These are phyloP conservation scores for Nakazawaea wickerhamii DNA, from an alignment of 805 yeast species.

Conservation along the genomic window DNA sequence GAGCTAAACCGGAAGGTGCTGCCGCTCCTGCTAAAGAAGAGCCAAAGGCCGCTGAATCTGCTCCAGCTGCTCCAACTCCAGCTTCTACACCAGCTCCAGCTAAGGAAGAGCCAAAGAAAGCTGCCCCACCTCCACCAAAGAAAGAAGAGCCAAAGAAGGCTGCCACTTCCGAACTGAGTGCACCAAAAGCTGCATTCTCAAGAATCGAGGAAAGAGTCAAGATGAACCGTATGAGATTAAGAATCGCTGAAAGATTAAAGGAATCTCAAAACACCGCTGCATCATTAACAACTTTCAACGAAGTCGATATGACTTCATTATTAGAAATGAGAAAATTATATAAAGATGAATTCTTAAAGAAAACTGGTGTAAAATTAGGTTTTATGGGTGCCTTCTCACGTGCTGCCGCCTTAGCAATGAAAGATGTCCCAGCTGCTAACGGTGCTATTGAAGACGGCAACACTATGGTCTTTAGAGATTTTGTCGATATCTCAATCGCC, in stretches of 20 bases:
- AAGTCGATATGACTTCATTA: conserved; percentile 90
- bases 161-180: conserved; percentile 22
- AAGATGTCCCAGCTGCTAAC: conserved; percentile 91
- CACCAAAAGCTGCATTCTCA: conserved; percentile 49
- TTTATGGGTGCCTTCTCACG: conserved; percentile 98
- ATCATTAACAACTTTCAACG: conserved; percentile 95
- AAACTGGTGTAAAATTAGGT: conserved; percentile 91
- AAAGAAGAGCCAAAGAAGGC: conserved; percentile 19
- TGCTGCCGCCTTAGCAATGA: conserved; percentile 89
- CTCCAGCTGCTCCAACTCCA: conserved; percentile 20
- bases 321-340: conserved; percentile 93
- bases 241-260: conserved; percentile 98
- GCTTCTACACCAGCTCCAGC: conserved; percentile 21
- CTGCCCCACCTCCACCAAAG: conserved; percentile 14
- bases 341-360: conserved; percentile 94
- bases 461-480: conserved; percentile 93
- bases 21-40: conserved; percentile 29
- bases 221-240: conserved; percentile 98
- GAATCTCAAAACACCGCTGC: conserved; percentile 99
- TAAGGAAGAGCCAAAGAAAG: conserved; percentile 20
- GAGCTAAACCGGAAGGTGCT: conserved; percentile 58
- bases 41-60: conserved; percentile 23
- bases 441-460: conserved; percentile 91
- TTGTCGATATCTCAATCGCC: conserved; percentile 91
- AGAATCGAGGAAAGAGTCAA: conserved; percentile 89